Evolutionary conservation across 1,139 yeast genomes (phyloP).

Genomic region (Lodderomyces oxycetoniae): DNA sequence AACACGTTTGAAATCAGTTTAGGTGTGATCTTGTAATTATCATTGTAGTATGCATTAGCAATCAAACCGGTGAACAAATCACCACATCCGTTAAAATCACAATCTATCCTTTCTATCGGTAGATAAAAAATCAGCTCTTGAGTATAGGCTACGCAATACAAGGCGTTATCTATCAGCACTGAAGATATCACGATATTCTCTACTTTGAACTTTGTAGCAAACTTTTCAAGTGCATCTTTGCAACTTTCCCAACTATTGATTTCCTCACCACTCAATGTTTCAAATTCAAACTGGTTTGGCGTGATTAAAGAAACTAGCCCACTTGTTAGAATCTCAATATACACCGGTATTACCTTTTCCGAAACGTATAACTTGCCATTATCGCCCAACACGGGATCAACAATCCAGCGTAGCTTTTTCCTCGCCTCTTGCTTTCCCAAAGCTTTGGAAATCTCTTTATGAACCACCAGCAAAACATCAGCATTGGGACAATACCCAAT

Average conservation of each 20-base stretch:
- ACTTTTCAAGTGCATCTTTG: constrained; percentile 18
- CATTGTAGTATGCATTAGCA: constrained; percentile 29
- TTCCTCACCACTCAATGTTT: constrained; percentile 23
- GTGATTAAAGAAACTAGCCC: constrained; percentile 32
- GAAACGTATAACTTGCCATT: constrained; percentile 36
- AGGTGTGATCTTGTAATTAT: constrained; percentile 21
- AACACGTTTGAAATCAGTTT: constrained; percentile 26
- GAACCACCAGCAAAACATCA: constrained; percentile 45
- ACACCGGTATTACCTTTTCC: constrained; percentile 29
- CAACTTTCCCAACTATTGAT: constrained; percentile 21
- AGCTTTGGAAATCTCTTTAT: constrained; percentile 26
- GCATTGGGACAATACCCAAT: constrained; percentile 73
- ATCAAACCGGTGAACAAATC: constrained; percentile 41
- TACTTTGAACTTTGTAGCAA: constrained; percentile 20
- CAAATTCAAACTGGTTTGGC: constrained; percentile 42
- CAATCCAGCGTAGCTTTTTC: constrained; percentile 25
- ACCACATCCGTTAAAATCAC: constrained; percentile 44
- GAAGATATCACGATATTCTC: constrained; percentile 35
- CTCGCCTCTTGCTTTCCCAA: constrained; percentile 1
- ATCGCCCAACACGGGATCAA: constrained; percentile 42
- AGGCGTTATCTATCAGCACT: constrained; percentile 23
- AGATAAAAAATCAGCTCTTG: constrained; percentile 18
- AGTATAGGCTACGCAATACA: constrained; percentile 34
- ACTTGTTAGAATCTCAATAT: constrained; percentile 21
- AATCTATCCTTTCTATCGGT: constrained; percentile 27